Base-by-base conservation (phyloP, 441 rosid genomes). In the Jatropha podagrica region DNA sequence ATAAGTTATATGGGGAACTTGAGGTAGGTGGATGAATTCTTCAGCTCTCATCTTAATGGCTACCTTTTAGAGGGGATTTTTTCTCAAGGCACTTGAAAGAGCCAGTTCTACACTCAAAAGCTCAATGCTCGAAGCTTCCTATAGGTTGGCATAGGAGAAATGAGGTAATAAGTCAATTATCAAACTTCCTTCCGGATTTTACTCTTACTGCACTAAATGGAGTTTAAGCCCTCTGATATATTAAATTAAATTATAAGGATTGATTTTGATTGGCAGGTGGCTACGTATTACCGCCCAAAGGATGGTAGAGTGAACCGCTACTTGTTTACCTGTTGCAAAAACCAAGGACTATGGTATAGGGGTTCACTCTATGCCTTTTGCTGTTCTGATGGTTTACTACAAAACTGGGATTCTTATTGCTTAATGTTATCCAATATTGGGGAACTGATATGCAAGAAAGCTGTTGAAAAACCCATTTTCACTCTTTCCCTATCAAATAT, bases 401-500 rank as follows among this genome's bases (percentile, higher is more conserved):
- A 4, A 7, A 68, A 54, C 2, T 51, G 10, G 27, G 17, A n/a
- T 7, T 3, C 13, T 8, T 32, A 15, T 41, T 65, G 49, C 48
- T 3, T 20, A 14, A 0, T 23, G 5, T 15, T 13, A 9, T 20
- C 2, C 3, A 40, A 32, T 37, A 4, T 14, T 69, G 1, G 46
- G 26, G 23, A 54, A 69, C 15, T 54, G 23, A 65, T 49, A 17
- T n/a, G 11, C 49, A 1, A 55, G 23, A 15, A 52, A 13, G 44
- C 65, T 58, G 38, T 56, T 20, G 65, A 12, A 15, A 59, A 17
- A n/a, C 66, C 51, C 32, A 6, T 55, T 68, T 59, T 46, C 65
- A 49, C 17, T 27, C 26, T 67, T 61, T 12, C 79, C 74, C 37
- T 20, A 42, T 70, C 74, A 49, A 69, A 52, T 49, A 52, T 37